Conservation (phyloP, 2,329 filamentous ascomycete species). For the Cyanodermella asteris region DNA sequence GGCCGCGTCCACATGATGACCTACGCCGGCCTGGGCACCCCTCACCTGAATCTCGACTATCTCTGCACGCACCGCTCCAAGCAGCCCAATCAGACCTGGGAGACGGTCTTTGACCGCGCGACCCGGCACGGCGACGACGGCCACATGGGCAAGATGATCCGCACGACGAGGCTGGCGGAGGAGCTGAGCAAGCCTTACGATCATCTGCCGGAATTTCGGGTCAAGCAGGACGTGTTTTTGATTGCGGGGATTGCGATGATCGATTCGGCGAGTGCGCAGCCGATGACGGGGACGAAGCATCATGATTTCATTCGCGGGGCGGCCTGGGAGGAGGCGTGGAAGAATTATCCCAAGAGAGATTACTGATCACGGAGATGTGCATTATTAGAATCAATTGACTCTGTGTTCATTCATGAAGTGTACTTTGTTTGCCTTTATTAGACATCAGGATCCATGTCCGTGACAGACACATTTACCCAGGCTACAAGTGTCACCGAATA, state of each 20-base stretch:
- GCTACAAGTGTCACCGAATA: not conserved
- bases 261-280: constrained; percentile 2
- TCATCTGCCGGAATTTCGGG: constrained; percentile 2
- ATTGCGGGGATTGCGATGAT: constrained; percentile 3
- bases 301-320: constrained; percentile 1
- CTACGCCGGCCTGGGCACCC: constrained; percentile 1
- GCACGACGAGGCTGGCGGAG: constrained; percentile 1
- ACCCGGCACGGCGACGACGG: constrained; percentile 4
- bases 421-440: not conserved
- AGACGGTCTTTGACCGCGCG: constrained; percentile 1
- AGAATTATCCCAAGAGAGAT: not conserved
- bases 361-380: not conserved
- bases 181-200: constrained; percentile 2
- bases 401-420: too few relatives aligned
- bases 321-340: not conserved
- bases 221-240: constrained; percentile 4
- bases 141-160: constrained; percentile 3
- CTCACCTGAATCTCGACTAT: constrained; percentile 1
- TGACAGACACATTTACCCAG: not conserved
- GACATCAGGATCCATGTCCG: not conserved
- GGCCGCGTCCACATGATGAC: constrained; percentile 1
- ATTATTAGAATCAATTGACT: not conserved
- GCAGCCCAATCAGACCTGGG: not conserved
- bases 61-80: not conserved
- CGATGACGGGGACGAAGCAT: constrained; percentile 1